Conservation (phyloP, 495 filamentous ascomycete species). For the Penicillium nucicola region DNA sequence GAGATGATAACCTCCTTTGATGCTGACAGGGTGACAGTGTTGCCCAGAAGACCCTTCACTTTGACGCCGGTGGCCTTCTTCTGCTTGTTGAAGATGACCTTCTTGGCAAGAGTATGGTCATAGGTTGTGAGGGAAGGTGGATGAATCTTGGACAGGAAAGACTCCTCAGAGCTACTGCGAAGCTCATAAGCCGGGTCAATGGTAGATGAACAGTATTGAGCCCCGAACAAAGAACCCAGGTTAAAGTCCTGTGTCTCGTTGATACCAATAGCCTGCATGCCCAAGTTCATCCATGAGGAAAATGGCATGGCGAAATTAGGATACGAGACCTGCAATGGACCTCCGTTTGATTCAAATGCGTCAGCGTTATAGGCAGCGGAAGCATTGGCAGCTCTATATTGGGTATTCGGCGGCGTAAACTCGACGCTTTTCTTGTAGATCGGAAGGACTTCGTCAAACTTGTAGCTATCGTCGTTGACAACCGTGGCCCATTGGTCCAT, state of each 20-base stretch:
- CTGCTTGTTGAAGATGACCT: background rate
- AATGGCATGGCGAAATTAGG: conserved; percentile 46
- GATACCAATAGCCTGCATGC: conserved; percentile 41
- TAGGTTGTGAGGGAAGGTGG: background rate
- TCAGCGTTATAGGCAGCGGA: conserved; percentile 40
- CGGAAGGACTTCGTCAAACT: conserved; percentile 49
- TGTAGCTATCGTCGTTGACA: conserved; percentile 54
- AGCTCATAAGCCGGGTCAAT: conserved; percentile 30
- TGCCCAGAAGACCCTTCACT: conserved; percentile 20
- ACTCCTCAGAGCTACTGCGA: conserved; percentile 37
- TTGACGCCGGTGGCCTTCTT: conserved; percentile 6
- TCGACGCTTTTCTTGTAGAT: conserved; percentile 51
- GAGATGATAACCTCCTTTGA: conserved; percentile 47
- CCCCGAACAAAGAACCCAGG: conserved; percentile 37
- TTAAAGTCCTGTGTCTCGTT: conserved; percentile 33
- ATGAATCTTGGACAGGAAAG: conserved; percentile 25
- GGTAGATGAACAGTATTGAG: conserved; percentile 37
- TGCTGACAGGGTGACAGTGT: conserved; percentile 28
- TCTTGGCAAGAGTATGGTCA: background rate
- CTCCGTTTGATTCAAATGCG: conserved; percentile 27
- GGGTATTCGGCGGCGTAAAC: conserved; percentile 50
- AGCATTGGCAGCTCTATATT: conserved; percentile 34
- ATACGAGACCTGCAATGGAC: conserved; percentile 51
- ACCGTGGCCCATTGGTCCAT: conserved; percentile 54
- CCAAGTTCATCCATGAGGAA: conserved; percentile 34